phyloP scores from a whole-genome alignment of 805 yeast genomes.

The Wickerhamomyces strasburgensis region DNA sequence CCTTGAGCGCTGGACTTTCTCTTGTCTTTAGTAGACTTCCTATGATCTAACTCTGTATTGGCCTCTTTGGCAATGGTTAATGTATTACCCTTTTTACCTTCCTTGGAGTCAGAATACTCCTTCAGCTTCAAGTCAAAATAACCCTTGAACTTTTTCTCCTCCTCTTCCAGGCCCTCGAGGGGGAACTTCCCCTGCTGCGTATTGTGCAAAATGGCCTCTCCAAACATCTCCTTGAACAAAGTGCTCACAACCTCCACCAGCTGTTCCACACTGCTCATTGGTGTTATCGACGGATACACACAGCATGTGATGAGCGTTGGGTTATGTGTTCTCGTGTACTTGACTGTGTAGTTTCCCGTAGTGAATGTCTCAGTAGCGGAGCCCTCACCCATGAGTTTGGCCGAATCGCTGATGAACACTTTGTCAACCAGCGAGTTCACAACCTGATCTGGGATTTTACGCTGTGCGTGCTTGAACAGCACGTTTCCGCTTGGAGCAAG shows the following conservation, averaged over 20 bases:
- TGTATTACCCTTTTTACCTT: constrained; percentile 4
- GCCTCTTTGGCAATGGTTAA: constrained; percentile 11
- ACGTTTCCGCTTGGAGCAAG: constrained; percentile 52
- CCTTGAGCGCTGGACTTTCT: constrained; percentile 17
- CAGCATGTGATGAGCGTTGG: constrained; percentile 40
- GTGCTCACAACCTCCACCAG: constrained; percentile 27
- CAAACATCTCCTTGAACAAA: constrained; percentile 29
- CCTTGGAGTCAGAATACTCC: constrained; percentile 18
- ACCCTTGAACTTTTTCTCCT: constrained; percentile 33
- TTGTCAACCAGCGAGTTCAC: constrained; percentile 46
- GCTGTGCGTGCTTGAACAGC: constrained; percentile 40
- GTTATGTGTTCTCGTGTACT: constrained; percentile 38
- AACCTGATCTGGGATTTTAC: constrained; percentile 34
- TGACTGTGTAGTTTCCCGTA: constrained; percentile 39
- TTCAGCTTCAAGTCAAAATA: constrained; percentile 34
- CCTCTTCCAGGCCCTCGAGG: constrained; percentile 27
- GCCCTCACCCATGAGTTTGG: constrained; percentile 21
- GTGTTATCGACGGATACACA: constrained; percentile 35
- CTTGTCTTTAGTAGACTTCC: constrained; percentile 11
- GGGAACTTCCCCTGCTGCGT: constrained; percentile 27
- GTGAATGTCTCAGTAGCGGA: constrained; percentile 25
- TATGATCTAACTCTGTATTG: constrained; percentile 4
- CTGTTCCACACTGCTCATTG: constrained; percentile 30
- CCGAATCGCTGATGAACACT: constrained; percentile 38
- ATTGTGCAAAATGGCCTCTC: constrained; percentile 24